phyloP scores from a whole-genome alignment of 352 stramenopile genomes.

The Globisporangium barbulae region DNA sequence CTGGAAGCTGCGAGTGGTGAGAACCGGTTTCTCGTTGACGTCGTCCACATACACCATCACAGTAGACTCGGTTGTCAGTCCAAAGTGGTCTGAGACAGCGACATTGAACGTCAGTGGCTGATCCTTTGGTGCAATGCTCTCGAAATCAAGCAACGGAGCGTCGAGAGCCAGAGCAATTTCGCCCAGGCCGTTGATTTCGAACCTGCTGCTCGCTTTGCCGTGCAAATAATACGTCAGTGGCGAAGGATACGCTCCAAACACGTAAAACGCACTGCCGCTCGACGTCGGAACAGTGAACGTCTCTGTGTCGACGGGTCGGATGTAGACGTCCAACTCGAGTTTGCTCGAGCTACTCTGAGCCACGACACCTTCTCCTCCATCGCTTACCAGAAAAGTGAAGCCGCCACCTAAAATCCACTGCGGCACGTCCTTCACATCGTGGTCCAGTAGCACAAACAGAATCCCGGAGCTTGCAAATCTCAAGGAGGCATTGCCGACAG shows the following conservation, averaged over 20 bases:
- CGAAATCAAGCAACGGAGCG: slow-evolving; percentile 31
- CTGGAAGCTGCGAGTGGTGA: slow-evolving; percentile 30
- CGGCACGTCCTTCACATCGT: neutral
- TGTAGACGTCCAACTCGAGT: slow-evolving; percentile 24
- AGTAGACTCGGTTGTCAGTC: slow-evolving; percentile 32
- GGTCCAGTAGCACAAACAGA: slow-evolving; percentile 11
- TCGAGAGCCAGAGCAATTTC: slow-evolving; percentile 21
- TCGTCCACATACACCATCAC: slow-evolving; percentile 46
- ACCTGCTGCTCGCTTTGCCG: slow-evolving; percentile 18
- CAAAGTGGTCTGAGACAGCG: slow-evolving; percentile 31
- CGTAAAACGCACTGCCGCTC: slow-evolving; percentile 11
- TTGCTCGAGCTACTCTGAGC: slow-evolving; percentile 30
- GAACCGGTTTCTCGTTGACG: slow-evolving; percentile 40
- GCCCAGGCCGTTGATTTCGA: slow-evolving; percentile 23
- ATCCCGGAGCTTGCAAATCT: slow-evolving; percentile 1
- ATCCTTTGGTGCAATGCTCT: slow-evolving; percentile 20
- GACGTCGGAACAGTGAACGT: neutral
- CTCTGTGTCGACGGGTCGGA: slow-evolving; percentile 4
- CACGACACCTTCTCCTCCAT: slow-evolving; percentile 10
- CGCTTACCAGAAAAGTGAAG: neutral
- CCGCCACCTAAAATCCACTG: slow-evolving; percentile 5
- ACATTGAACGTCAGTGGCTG: slow-evolving; percentile 28
- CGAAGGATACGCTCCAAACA: slow-evolving; percentile 28
- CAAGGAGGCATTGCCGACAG: slow-evolving; percentile 1
- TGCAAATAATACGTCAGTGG: slow-evolving; percentile 25